These are phyloP conservation scores for Calonectria fujianensis DNA, from an alignment of 2,329 filamentous ascomycete species.

Conservation along the genomic window DNA sequence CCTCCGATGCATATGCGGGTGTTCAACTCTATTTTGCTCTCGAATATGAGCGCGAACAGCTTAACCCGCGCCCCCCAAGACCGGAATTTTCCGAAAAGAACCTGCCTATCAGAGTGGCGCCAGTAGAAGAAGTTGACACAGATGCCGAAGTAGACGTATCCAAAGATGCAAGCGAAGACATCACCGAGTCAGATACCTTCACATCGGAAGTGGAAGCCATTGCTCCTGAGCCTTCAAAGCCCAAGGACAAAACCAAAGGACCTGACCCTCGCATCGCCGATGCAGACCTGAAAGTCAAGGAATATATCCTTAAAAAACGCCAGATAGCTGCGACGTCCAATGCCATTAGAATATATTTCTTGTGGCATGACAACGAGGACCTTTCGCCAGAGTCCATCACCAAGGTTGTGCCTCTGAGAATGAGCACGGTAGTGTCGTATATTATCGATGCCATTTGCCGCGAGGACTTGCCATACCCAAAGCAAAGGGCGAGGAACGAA, in stretches of 20 bases:
- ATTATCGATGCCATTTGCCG: conserved; percentile 73
- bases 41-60: conserved; percentile 78
- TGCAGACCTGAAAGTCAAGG: conserved; percentile 63
- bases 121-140: conserved; percentile 26
- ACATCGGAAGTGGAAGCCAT: conserved; percentile 5
- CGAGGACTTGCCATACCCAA: conserved; percentile 71
- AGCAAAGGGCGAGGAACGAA: conserved; percentile 65
- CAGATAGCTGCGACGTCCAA: conserved; percentile 54
- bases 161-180: conserved; percentile 33
- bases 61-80: conserved; percentile 82
- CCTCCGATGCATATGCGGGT: conserved; percentile 88
- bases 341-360: conserved; percentile 75
- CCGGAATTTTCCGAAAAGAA: conserved; percentile 82
- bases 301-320: conserved; percentile 60
- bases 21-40: conserved; percentile 83
- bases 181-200: neutral
- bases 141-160: conserved; percentile 24
- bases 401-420: conserved; percentile 72
- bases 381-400: conserved; percentile 71
- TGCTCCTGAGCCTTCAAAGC: conserved; percentile 42
- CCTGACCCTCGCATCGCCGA: conserved; percentile 65
- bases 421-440: conserved; percentile 74
- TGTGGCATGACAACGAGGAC: conserved; percentile 76
- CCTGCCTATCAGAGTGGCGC: conserved; percentile 73
- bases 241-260: neutral